Evolutionary conservation across 805 yeast species (phyloP).

Genomic region (Wickerhamiella musiphila): DNA sequence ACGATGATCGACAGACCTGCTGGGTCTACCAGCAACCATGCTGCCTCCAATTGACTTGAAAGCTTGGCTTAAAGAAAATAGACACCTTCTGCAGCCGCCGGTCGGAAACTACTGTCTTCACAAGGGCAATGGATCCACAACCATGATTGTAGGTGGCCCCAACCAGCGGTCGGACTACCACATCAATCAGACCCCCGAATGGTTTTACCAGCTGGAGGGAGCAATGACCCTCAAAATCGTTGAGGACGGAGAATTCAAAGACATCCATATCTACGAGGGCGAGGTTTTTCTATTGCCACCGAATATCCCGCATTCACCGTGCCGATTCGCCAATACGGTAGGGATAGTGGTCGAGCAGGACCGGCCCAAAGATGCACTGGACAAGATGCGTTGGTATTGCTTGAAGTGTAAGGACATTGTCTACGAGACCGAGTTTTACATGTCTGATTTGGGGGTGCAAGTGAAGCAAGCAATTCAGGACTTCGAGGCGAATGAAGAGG

Average conservation of each 20-base stretch:
- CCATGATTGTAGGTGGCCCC: conserved; percentile 94
- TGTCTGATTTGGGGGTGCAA: conserved; percentile 75
- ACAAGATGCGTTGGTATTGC: conserved; percentile 81
- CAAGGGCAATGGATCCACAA: conserved; percentile 69
- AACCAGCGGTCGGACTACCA: conserved; percentile 89
- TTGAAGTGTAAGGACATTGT: conserved; percentile 45
- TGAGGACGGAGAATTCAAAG: conserved; percentile 58
- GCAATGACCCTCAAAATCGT: conserved; percentile 72
- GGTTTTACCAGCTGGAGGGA: conserved; percentile 79
- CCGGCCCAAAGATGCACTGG: conserved; percentile 54
- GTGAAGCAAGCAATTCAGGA: conserved; percentile 63
- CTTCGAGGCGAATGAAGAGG: conserved; percentile 44
- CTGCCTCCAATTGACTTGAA: conserved; percentile 50
- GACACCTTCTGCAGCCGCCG: conserved; percentile 68
- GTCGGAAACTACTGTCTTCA: conserved; percentile 83
- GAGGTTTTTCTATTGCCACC: conserved; percentile 78
- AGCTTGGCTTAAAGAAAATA: conserved; percentile 67
- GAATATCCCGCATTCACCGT: conserved; percentile 79
- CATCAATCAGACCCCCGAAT: conserved; percentile 86
- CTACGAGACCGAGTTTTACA: conserved; percentile 53
- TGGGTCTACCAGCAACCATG: no score
- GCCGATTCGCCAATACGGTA: conserved; percentile 65
- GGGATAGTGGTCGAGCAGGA: conserved; percentile 90
- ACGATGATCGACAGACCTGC: no score
- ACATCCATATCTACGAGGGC: conserved; percentile 62